phyloP scores from a whole-genome alignment of 768 basidiomycete species.

The Amanita exitialis region DNA sequence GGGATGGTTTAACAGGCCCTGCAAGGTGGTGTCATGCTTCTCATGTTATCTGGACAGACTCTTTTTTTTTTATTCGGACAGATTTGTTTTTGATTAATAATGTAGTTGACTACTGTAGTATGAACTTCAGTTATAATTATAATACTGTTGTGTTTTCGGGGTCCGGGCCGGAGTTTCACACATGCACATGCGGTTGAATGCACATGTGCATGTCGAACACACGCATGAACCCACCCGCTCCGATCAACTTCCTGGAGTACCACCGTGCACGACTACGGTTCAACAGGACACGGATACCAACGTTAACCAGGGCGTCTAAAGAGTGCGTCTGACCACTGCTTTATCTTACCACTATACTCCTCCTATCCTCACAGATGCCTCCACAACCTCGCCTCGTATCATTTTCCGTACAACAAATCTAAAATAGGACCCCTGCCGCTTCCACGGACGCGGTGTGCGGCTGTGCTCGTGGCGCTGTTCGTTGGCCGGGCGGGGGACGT shows the following conservation, averaged over 20 bases:
- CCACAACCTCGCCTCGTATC: conserved; percentile 41
- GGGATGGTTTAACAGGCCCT: not conserved
- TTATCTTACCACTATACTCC: not conserved
- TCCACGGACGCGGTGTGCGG: conserved; percentile 50
- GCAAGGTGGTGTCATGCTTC: too few relatives aligned
- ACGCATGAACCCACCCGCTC: too few relatives aligned
- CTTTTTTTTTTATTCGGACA: too few relatives aligned
- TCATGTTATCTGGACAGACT: too few relatives aligned
- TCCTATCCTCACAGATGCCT: conserved; percentile 35
- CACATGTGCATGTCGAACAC: too few relatives aligned
- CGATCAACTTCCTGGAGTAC: conserved; percentile 32
- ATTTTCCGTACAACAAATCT: conserved; percentile 20
- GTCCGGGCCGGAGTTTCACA: too few relatives aligned
- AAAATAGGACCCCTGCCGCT: conserved; percentile 20
- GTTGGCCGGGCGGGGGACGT: conserved; percentile 77
- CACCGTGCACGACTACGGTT: conserved; percentile 35
- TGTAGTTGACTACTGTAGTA: too few relatives aligned
- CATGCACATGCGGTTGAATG: too few relatives aligned
- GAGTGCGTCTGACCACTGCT: conserved; percentile 18
- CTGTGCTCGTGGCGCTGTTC: conserved; percentile 79
- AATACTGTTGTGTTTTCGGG: too few relatives aligned
- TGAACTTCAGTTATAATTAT: too few relatives aligned
- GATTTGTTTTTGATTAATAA: too few relatives aligned
- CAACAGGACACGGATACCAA: conserved; percentile 31
- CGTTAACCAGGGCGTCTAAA: conserved; percentile 41